phyloP scores from a whole-genome alignment of 2,329 filamentous ascomycete genomes.

The Gyromitra esculenta region DNA sequence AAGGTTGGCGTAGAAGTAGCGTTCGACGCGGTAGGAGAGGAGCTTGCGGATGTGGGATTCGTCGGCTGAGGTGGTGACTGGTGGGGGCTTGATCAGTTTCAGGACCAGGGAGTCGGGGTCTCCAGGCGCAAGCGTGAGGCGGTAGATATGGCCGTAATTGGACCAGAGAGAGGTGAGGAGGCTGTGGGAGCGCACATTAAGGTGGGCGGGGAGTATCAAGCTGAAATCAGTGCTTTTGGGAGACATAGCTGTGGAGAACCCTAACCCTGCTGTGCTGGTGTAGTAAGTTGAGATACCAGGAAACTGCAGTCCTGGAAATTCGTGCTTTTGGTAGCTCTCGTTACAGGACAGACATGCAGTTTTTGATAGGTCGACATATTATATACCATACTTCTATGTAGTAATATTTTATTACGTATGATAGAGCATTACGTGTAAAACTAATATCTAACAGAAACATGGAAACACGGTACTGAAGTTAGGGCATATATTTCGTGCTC shows the following conservation, averaged over 20 bases:
- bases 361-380: no score
- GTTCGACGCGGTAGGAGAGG: constrained; percentile 73
- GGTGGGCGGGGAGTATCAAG: constrained; percentile 20
- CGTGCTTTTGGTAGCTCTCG: no score
- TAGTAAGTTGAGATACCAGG: no score
- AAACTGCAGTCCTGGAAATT: no score
- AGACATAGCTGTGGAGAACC: background rate
- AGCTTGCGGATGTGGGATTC: constrained; percentile 70
- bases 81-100: constrained; percentile 54
- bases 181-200: constrained; percentile 10
- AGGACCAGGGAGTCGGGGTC: constrained; percentile 48
- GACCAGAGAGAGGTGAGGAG: constrained; percentile 55
- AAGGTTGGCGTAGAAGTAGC: constrained; percentile 71
- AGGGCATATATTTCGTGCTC: no score
- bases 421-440: no score
- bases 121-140: constrained; percentile 47
- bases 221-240: background rate
- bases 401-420: no score
- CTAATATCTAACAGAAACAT: no score
- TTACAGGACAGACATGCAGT: no score
- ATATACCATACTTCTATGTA: no score
- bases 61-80: constrained; percentile 17
- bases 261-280: constrained; percentile 1
- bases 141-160: constrained; percentile 56
- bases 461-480: no score